Base-by-base conservation (phyloP, 2,329 filamentous ascomycete species). In the Penicillium sp. region DNA sequence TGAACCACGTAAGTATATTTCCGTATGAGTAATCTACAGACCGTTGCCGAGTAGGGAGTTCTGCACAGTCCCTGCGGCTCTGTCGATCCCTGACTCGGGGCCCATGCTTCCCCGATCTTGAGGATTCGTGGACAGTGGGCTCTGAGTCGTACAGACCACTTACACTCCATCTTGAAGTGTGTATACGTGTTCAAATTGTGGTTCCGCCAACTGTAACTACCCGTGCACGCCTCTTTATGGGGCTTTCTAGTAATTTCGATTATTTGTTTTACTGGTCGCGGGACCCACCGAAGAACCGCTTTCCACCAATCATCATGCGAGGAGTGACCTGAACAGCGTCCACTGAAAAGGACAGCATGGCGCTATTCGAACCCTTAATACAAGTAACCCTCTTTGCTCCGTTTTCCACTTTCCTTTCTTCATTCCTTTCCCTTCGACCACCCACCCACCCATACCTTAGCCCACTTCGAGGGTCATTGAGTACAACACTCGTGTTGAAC, bases 311-410 rank as follows among this genome's bases (percentile, higher is more conserved):
- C 61, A 70, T 2, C 29, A 37, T 9, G 19, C 63, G 69, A 73
- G 68, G 59, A 78, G 73, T 78, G 74, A 72, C 71, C 73, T 72
- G 66, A 69, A 67, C 68, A 63, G 57, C 52, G 49, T 39, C 33
- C 48, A 50, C 48, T 42, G 74, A 77, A 78, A 76, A 78, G 75
- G 75, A 74, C 75, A 78, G 70, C 69, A 71, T 77, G 74, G 75
- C 72, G 71, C 71, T 59, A 64, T 69, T 65, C 60, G 66, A 59
- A 35, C 65, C 59, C 54, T 60, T 56, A 64, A 70, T 74, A 71
- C 68, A 74, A 73, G 70, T 67, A 65, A 56, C 58, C 58, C 39
- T 55, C 64, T 57, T 61, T 59, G 50, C 56, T 61, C 59, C 61
- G 48, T 58, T 55, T 58, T 59, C 58, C 58, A 52, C 55, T 56